Evolutionary conservation across 1,139 yeast genomes (phyloP).

Genomic region (Hyphopichia pseudoburtonii): DNA sequence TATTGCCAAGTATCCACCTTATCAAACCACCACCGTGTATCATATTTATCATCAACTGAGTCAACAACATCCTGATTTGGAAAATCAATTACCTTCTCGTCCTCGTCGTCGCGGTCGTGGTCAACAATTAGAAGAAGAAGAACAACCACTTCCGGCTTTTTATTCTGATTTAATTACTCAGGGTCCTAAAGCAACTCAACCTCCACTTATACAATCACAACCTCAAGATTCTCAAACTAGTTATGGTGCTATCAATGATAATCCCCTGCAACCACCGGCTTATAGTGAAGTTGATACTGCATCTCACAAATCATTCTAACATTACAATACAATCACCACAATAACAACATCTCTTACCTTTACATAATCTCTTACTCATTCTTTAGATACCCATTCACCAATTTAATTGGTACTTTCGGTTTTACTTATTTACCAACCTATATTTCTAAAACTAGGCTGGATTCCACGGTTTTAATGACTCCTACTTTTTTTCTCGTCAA

Average conservation of each 20-base stretch:
- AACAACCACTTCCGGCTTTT: too few relatives aligned
- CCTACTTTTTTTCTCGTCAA: too few relatives aligned
- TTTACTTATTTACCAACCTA: too few relatives aligned
- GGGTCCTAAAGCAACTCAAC: background rate
- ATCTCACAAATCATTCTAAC: background rate
- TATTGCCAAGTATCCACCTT: conserved; percentile 49
- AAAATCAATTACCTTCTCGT: conserved; percentile 25
- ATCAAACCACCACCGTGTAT: conserved; percentile 29
- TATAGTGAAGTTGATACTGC: conserved; percentile 33
- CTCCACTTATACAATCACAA: too few relatives aligned
- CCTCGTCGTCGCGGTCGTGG: conserved; percentile 26
- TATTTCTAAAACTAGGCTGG: too few relatives aligned
- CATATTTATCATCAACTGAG: conserved; percentile 21
- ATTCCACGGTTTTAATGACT: too few relatives aligned
- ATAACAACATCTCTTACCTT: too few relatives aligned
- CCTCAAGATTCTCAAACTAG: background rate
- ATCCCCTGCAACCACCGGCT: conserved; percentile 31
- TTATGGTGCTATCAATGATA: conserved; percentile 14
- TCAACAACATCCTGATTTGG: conserved; percentile 23
- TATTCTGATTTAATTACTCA: conserved; percentile 1
- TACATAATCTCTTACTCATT: too few relatives aligned
- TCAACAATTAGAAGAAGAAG: too few relatives aligned
- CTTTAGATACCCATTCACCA: too few relatives aligned
- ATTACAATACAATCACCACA: too few relatives aligned
- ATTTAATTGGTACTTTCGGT: too few relatives aligned